These are phyloP conservation scores for Globisporangium heterothallicum DNA, from an alignment of 352 stramenopile genomes.

Conservation along the genomic window DNA sequence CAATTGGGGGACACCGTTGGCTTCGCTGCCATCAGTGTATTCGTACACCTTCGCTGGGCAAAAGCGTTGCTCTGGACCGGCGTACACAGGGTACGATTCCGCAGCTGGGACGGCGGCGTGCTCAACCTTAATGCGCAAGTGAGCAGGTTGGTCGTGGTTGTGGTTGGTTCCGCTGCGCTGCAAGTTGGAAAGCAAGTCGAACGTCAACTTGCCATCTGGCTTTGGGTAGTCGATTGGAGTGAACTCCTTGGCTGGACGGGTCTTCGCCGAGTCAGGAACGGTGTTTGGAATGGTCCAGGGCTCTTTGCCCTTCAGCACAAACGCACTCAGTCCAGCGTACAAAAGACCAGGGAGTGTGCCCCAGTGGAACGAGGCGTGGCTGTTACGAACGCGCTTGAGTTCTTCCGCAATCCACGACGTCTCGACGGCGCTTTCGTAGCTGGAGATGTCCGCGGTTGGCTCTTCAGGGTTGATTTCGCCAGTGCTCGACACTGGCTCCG, in stretches of 20 bases:
- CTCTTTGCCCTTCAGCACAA: constrained; percentile 93
- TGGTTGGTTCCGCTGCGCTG: constrained; percentile 97
- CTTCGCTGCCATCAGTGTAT: constrained; percentile 93
- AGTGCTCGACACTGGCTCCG: constrained; percentile 58
- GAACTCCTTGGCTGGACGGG: constrained; percentile 86
- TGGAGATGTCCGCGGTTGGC: constrained; percentile 57
- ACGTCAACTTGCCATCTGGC: constrained; percentile 95
- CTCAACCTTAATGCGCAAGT: constrained; percentile 95
- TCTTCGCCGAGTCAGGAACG: constrained; percentile 90
- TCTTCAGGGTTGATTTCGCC: constrained; percentile 73
- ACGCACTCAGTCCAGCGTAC: constrained; percentile 91
- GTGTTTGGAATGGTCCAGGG: constrained; percentile 93
- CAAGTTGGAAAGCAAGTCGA: constrained; percentile 98
- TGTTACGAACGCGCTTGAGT: constrained; percentile 97
- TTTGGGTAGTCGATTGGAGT: constrained; percentile 94
- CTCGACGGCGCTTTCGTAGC: constrained; percentile 88
- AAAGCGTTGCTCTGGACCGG: constrained; percentile 96
- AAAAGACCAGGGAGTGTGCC: constrained; percentile 91
- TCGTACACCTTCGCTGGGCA: constrained; percentile 98
- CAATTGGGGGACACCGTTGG: constrained; percentile 86
- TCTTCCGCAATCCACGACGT: constrained; percentile 96
- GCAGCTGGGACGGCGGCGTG: constrained; percentile 79
- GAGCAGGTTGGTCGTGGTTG: constrained; percentile 96
- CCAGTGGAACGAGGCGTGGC: constrained; percentile 95
- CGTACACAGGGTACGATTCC: constrained; percentile 91